Evolutionary conservation across 345 rosid genomes (phyloP), one percentile per base, ranked within the genome.

Genomic region (Firmiana major): DNA sequence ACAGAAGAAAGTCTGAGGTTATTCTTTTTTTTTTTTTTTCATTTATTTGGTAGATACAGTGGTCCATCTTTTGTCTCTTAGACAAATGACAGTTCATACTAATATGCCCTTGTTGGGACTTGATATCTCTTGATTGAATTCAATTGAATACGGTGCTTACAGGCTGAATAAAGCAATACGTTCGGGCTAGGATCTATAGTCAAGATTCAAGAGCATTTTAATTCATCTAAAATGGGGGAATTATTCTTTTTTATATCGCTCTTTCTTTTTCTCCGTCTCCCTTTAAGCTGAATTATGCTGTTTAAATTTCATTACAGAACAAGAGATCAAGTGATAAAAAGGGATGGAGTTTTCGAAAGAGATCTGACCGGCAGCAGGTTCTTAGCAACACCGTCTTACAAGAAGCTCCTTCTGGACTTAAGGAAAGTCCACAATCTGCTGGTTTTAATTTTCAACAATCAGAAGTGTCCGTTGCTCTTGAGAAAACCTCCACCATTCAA

Each of bases 311-410:
- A 26, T 80, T 79, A 28, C 87, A 91, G 92, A 83, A 51, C 73
- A 86, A 88, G 72, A 74, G 83, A 24, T 74, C 89, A 74, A 74
- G 75, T 75, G 90, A 86, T 71, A 87, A 81, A 78, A 78, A 81
- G 17, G 83, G 89, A 75, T 91, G 95, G 95, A 91, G 93, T 81
- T 89, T 91, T 78, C 88, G 89, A 54, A 89, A 88, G 87, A 88
- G 86, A 78, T 89, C 92, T 76, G 90, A 87, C 28, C 81, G 86
- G 60, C 93, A 89, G 74, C 85, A 89, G 45, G 93, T 91, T 81
- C 85, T 91, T 43, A 91, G 86, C 89, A 87, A 87, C 83, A 86
- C 81, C 42, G 85, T 81, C 31, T 71, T 79, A 60, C 67, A 89
- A n/a, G 96, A 89, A 81, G 55, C 83, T 43, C 62, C 86, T 17